phyloP scores from a whole-genome alignment of 225 moss, liverwort and hornwort species.

The Lunularia cruciata region DNA sequence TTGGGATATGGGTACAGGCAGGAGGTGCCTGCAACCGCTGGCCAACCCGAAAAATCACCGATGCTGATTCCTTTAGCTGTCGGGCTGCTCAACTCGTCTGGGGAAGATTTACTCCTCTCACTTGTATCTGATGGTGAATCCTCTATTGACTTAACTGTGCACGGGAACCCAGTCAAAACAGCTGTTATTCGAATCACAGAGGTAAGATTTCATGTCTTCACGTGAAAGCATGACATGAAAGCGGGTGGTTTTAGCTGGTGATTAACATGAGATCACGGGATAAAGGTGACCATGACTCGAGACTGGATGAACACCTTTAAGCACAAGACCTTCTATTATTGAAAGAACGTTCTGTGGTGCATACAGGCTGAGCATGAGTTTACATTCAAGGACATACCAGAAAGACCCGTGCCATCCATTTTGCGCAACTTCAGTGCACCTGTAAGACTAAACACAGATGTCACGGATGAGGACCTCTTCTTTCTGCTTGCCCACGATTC shows the following conservation, averaged over 20 bases:
- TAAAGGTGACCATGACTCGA: too few relatives aligned
- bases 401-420: slow-evolving; percentile 80
- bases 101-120: slow-evolving; percentile 65
- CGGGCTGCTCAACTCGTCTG: slow-evolving; percentile 70
- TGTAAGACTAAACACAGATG: slow-evolving; percentile 77
- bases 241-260: not conserved
- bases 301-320: too few relatives aligned
- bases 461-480: slow-evolving; percentile 72
- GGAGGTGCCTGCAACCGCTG: slow-evolving; percentile 80
- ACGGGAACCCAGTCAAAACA: slow-evolving; percentile 69
- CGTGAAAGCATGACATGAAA: not conserved
- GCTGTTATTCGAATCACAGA: slow-evolving; percentile 73
- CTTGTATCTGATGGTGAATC: slow-evolving; percentile 65
- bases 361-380: slow-evolving; percentile 81
- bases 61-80: slow-evolving; percentile 84
- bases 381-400: slow-evolving; percentile 59
- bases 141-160: slow-evolving; percentile 52
- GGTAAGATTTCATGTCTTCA: slow-evolving; percentile 18
- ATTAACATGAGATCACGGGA: too few relatives aligned
- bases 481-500: slow-evolving; percentile 93
- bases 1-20: slow-evolving; percentile 45
- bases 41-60: slow-evolving; percentile 81
- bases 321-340: not conserved
- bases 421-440: slow-evolving; percentile 95
- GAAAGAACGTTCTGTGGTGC: slow-evolving; percentile 7